Evolutionary conservation across 352 stramenopile genomes (phyloP), one percentile per base, ranked within the genome.

Genomic region (Phytophthora agathidicida): DNA sequence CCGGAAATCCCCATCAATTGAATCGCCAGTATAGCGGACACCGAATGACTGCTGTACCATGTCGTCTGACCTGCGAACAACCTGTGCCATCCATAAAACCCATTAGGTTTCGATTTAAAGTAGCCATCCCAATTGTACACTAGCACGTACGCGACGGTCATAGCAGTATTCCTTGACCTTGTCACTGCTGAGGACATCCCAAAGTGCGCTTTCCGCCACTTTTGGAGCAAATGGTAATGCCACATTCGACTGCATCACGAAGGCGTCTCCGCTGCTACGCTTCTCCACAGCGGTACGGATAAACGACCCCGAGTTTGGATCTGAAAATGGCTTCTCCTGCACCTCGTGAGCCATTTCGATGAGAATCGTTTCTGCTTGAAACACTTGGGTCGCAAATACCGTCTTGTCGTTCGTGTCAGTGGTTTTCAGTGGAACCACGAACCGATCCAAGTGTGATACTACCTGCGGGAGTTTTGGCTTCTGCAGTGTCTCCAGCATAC

Each of bases 391-490:
- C 14, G 7, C 20, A 16, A 39, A 39, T 19, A 39, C 32, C 20
- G 11, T 16, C 4, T 16, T 38, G n/a, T 38, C 14, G 32, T 38
- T 16, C 9, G 4, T 38, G 14, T 38, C 32, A 39, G 20, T 8
- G 7, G 13, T 13, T 19, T 19, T 22, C n/a, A n/a, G n/a, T n/a
- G n/a, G n/a, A n/a, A n/a, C n/a, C n/a, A n/a, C n/a, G n/a, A n/a
- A n/a, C n/a, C n/a, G n/a, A n/a, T n/a, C n/a, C n/a, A n/a, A n/a
- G n/a, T n/a, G n/a, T n/a, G n/a, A n/a, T n/a, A n/a, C n/a, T n/a
- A n/a, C n/a, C n/a, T n/a, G n/a, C n/a, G n/a, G n/a, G n/a, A 16
- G 32, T 16, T 17, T 20, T 8, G 32, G 54, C 24, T 56, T 61
- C 20, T 28, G 32, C 8, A 66, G 39, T 32, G 57, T 27, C 1